These are phyloP conservation scores for Phytopythium helicoides DNA, from an alignment of 352 stramenopile genomes.

Conservation along the genomic window DNA sequence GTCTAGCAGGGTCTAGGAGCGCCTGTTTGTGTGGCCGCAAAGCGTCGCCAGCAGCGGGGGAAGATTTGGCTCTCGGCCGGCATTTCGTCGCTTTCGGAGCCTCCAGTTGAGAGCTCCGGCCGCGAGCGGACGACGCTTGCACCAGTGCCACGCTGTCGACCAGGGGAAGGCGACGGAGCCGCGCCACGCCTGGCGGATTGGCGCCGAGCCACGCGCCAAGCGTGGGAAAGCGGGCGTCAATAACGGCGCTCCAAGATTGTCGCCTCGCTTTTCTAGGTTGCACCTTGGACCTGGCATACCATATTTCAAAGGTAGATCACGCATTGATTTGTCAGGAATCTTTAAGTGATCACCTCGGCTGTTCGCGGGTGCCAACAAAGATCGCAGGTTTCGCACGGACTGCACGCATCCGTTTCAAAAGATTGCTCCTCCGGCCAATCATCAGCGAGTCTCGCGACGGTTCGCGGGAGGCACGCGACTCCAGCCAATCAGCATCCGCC, in stretches of 20 bases:
- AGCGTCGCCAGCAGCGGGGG: not conserved
- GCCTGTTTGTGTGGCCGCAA: not conserved
- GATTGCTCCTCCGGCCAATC: conserved; percentile 15
- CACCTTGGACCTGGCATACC: not conserved
- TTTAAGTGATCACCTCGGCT: not conserved
- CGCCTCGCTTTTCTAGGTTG: not conserved
- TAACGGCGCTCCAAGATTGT: conserved; percentile 8
- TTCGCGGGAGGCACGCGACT: conserved; percentile 14
- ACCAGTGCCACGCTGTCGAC: conserved; percentile 1
- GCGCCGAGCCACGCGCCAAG: conserved; percentile 1
- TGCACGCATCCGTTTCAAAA: not conserved
- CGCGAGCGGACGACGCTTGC: conserved; percentile 1
- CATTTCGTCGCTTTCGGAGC: not conserved
- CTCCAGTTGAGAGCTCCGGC: not conserved
- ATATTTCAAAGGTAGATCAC: not conserved
- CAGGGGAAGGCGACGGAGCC: too few species aligned
- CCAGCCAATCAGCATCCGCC: conserved; percentile 8
- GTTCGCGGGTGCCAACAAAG: not conserved
- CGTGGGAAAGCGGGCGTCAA: not conserved
- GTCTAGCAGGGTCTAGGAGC: not conserved
- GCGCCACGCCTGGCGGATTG: not conserved
- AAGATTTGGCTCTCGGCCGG: too few species aligned
- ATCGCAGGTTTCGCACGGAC: not conserved
- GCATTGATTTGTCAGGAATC: not conserved
- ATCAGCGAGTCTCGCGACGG: conserved; percentile 6